Base-by-base conservation (phyloP, 495 filamentous ascomycete species). In the Podospora australis region DNA sequence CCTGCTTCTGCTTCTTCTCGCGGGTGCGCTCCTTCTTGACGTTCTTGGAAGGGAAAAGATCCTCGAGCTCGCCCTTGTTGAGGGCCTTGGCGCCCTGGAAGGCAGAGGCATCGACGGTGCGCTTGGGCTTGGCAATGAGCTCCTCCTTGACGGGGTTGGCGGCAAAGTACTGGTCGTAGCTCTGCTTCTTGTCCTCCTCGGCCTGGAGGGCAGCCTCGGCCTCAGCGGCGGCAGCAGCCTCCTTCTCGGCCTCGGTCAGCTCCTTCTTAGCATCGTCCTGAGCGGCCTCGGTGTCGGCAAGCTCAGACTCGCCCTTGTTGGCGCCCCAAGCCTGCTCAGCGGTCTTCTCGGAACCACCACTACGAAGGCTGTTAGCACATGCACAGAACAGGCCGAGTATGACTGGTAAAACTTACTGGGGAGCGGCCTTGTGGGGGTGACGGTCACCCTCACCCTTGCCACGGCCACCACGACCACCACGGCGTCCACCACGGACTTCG, bases 31-130 rank as follows among this genome's bases (percentile, higher is more conserved):
- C 84, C 63, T 78, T 69, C 82, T 95, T 96, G 66, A 84, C 84
- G 39, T 74, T 78, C 49, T 75, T 70, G 57, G 96, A 64, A 50
- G 86, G 75, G 73, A 88, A 90, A 61, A 89, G 88, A 49, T 78
- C 73, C 53, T 86, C 84, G 87, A 88, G 95, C 78, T 96, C 90
- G 69, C 88, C 81, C 52, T 73, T 59, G 75, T 87, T 84, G 71
- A 63, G 72, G 59, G 89, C 92, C 73, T 95, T 90, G 74, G 96
- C 96, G 61, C 92, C 77, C 71, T 90, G 80, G 70, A 91, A 88
- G 50, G 83, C 77, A 52, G 86, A 77, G 55, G 40, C 23, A 11
- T 80, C 78, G 29, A 72, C 70, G 42, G 52, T 52, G 41, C 69
- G 65, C n/a, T n/a, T n/a, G 35, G 63, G 63, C 61, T 82, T 83